Conservation (phyloP, 305 asterid genomes). For the Caryopteris hybrid region DNA sequence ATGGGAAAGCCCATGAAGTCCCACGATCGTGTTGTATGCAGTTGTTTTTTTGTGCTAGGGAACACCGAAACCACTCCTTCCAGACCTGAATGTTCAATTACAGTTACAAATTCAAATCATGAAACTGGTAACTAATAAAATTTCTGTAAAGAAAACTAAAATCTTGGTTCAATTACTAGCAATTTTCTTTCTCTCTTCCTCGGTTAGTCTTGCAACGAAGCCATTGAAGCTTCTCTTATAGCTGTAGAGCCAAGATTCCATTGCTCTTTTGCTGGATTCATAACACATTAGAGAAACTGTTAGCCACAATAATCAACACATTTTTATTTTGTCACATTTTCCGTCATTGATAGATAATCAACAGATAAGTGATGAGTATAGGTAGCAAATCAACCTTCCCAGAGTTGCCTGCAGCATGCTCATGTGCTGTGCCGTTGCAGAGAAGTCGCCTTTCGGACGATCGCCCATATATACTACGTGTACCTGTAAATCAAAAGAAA, state of each 20-base stretch:
- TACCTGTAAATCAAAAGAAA: background rate
- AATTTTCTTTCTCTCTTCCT: constrained; percentile 41
- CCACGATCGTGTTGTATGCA: constrained; percentile 75
- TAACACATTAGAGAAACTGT: background rate
- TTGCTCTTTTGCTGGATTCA: constrained; percentile 30
- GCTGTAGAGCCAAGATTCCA: constrained; percentile 46
- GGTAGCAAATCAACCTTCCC: constrained; percentile 28
- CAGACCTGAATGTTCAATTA: constrained; percentile 27
- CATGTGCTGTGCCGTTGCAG: constrained; percentile 32
- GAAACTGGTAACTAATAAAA: background rate
- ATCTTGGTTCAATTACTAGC: constrained; percentile 30
- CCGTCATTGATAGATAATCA: background rate
- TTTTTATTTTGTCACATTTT: background rate
- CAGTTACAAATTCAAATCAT: background rate
- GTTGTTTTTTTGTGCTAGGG: constrained; percentile 41
- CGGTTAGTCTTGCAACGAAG: constrained; percentile 47
- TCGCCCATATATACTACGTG: constrained; percentile 51
- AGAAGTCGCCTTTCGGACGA: constrained; percentile 28
- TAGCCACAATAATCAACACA: background rate
- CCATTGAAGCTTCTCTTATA: constrained; percentile 71
- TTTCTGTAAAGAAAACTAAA: background rate
- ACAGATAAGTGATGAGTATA: background rate
- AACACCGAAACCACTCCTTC: constrained; percentile 67
- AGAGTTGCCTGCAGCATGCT: constrained; percentile 33
- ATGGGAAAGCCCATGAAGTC: constrained; percentile 58